Conservation (phyloP, 208 protist species). For the Leishmania amazonensis region DNA sequence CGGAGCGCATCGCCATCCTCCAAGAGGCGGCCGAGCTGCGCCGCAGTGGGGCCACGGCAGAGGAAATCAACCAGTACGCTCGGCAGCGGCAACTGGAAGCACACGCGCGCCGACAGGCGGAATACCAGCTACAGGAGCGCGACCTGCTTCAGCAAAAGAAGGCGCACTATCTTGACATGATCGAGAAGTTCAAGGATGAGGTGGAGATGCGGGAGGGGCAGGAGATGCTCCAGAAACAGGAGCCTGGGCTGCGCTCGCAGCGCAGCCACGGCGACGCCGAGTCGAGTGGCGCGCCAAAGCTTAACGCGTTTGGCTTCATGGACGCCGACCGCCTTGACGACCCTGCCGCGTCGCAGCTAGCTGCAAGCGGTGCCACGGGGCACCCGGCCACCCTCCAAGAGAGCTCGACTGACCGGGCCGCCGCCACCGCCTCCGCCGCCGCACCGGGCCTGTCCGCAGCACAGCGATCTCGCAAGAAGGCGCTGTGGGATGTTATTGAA, state of each 20-base stretch:
- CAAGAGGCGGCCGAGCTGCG: slow-evolving; percentile 68
- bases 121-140: slow-evolving; percentile 72
- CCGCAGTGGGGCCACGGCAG: slow-evolving; percentile 45
- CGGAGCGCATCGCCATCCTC: slow-evolving; percentile 54
- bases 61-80: slow-evolving; percentile 40
- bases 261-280: slow-evolving; percentile 5
- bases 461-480: slow-evolving; percentile 25
- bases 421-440: background rate
- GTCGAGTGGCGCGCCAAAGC: background rate
- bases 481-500: slow-evolving; percentile 65
- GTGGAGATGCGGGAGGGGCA: slow-evolving; percentile 78
- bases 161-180: slow-evolving; percentile 57
- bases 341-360: slow-evolving; percentile 1
- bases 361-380: background rate
- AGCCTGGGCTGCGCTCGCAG: background rate
- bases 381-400: background rate
- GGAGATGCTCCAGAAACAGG: slow-evolving; percentile 52
- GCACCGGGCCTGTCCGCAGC: background rate
- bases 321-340: slow-evolving; percentile 49
- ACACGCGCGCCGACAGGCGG: slow-evolving; percentile 63
- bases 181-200: slow-evolving; percentile 64
- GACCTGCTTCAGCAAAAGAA: slow-evolving; percentile 58
- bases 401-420: background rate
- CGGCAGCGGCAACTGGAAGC: slow-evolving; percentile 60
- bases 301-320: slow-evolving; percentile 75